Evolutionary conservation across 345 rosid genomes (phyloP).

Genomic region (Citrus mangshanensis): DNA sequence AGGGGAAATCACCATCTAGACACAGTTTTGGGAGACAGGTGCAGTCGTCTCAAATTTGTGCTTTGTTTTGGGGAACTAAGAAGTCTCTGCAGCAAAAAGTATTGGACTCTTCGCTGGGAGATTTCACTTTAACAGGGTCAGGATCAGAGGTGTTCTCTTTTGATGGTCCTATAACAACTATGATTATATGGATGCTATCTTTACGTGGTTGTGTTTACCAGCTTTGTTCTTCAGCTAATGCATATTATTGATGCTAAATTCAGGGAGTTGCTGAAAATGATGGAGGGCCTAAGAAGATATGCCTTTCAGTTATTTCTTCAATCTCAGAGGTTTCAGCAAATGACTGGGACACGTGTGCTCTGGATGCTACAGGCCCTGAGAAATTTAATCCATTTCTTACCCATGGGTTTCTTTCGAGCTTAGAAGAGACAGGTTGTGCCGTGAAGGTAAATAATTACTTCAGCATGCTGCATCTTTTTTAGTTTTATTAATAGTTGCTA

Average conservation of each 20-base stretch:
- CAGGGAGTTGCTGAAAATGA: conserved; percentile 40
- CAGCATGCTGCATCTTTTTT: neutral
- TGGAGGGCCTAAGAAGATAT: conserved; percentile 33
- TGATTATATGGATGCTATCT: neutral
- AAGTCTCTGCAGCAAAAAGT: conserved; percentile 46
- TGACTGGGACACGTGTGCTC: conserved; percentile 85
- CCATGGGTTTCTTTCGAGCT: conserved; percentile 77
- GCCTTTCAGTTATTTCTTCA: conserved; percentile 62
- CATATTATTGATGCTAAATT: conserved; percentile 13
- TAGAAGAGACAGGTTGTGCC: conserved; percentile 72
- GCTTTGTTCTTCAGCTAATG: conserved; percentile 6
- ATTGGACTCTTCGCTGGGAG: conserved; percentile 44
- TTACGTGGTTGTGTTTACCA: neutral
- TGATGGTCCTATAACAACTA: neutral
- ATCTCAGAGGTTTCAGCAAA: conserved; percentile 56
- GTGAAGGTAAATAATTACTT: conserved; percentile 49
- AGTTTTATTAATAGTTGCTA: neutral
- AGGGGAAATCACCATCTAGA: conserved; percentile 42
- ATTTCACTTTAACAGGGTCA: conserved; percentile 47
- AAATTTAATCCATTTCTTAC: conserved; percentile 76
- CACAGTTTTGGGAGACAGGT: conserved; percentile 21
- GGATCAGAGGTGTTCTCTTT: conserved; percentile 52
- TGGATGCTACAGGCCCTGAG: conserved; percentile 65
- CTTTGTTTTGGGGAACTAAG: conserved; percentile 76
- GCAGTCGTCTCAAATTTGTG: conserved; percentile 35